Percentiles rank a stretch among this genome's conserved stretches.
Evolutionary conservation across 805 yeast genomes (phyloP).

Genomic region (Saccharomycopsis sp.): DNA sequence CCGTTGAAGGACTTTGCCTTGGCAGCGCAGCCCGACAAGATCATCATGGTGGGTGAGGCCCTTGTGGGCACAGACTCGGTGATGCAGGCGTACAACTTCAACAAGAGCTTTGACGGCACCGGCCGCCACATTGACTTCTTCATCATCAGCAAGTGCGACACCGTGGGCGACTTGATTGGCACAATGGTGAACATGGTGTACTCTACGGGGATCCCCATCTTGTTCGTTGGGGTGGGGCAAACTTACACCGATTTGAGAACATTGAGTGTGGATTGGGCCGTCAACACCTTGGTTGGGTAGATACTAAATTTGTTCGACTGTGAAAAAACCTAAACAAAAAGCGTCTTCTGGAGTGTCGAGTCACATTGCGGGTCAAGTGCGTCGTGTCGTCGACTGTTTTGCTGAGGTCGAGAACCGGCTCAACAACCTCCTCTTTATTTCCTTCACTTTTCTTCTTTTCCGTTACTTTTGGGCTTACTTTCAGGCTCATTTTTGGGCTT

Average conservation of each 20-base stretch:
- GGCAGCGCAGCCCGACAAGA: slow-evolving; percentile 91
- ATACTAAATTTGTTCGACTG: not conserved
- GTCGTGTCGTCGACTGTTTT: too few species aligned
- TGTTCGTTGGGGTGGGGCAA: slow-evolving; percentile 95
- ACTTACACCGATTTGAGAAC: slow-evolving; percentile 91
- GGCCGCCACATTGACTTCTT: slow-evolving; percentile 77
- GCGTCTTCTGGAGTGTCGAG: too few species aligned
- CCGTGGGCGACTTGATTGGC: slow-evolving; percentile 94
- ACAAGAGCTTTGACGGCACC: slow-evolving; percentile 77
- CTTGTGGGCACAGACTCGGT: slow-evolving; percentile 96
- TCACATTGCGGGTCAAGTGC: too few species aligned
- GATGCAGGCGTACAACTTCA: slow-evolving; percentile 87
- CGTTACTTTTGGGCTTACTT: too few species aligned
- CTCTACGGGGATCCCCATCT: slow-evolving; percentile 90
- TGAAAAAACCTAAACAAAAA: not conserved
- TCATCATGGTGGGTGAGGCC: slow-evolving; percentile 98
- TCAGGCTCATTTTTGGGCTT: too few species aligned
- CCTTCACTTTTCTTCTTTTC: too few species aligned
- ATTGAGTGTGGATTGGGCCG: slow-evolving; percentile 87
- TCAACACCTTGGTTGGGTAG: slow-evolving; percentile 55
- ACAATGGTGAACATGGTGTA: slow-evolving; percentile 96
- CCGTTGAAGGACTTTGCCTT: slow-evolving; percentile 91
- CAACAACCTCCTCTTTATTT: too few species aligned
- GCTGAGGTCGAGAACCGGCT: too few species aligned
- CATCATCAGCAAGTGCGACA: slow-evolving; percentile 89